These are phyloP conservation scores for Colletotrichum spinosum DNA, from an alignment of 2,329 filamentous ascomycete species.

Conservation along the genomic window DNA sequence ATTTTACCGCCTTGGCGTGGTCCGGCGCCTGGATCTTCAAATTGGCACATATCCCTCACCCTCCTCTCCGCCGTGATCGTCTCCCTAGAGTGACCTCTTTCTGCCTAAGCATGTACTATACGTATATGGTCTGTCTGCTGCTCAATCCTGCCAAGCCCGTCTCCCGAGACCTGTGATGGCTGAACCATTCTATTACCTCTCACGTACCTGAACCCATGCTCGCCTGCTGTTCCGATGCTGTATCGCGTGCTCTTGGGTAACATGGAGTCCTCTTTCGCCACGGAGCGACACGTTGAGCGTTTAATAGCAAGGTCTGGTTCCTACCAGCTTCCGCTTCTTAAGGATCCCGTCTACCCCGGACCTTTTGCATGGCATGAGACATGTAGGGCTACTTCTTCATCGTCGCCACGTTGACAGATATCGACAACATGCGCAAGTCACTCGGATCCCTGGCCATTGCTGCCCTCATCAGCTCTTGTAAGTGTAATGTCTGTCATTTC, in stretches of 20 bases:
- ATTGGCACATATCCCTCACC: slow-evolving; percentile 4
- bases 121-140: neutral
- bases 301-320: neutral
- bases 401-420: neutral
- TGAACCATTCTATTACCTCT: slow-evolving; percentile 3
- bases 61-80: neutral
- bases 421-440: slow-evolving; percentile 34
- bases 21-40: slow-evolving; percentile 4
- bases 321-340: neutral
- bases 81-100: neutral
- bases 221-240: neutral
- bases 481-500: neutral
- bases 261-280: neutral
- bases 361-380: neutral
- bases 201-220: neutral
- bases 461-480: slow-evolving; percentile 35
- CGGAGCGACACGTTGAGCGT: neutral
- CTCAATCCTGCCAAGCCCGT: neutral
- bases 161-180: neutral
- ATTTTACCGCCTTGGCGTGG: slow-evolving; percentile 33
- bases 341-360: neutral
- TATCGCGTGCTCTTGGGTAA: neutral
- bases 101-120: neutral
- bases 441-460: slow-evolving; percentile 5
- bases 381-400: neutral